Percentiles rank a stretch among this genome's conserved stretches.
phyloP scores from a whole-genome alignment of 371 early-diverging fungal species.

The Nematocida sp. region DNA sequence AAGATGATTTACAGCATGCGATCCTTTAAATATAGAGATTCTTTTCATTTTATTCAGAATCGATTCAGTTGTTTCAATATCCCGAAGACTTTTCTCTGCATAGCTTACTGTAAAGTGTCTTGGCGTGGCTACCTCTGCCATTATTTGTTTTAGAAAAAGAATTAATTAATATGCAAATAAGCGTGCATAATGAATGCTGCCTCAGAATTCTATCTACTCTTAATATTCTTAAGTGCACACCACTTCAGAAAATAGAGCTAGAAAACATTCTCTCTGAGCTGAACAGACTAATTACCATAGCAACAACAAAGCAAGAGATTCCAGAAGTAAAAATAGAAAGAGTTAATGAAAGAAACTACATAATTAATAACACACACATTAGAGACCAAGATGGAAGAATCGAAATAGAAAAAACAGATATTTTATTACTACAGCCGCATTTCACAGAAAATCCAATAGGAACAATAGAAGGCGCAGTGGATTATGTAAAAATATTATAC shows the following conservation, averaged over 20 bases:
- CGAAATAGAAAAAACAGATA: slow-evolving; percentile 17
- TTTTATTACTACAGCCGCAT: slow-evolving; percentile 13
- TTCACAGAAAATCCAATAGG: neutral
- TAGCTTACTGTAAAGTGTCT: slow-evolving; percentile 11
- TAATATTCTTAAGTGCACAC: neutral
- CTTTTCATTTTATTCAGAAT: slow-evolving; percentile 63
- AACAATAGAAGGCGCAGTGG: neutral
- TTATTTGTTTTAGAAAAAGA: slow-evolving; percentile 43
- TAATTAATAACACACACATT: slow-evolving; percentile 21
- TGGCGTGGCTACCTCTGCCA: neutral
- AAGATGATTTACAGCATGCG: slow-evolving; percentile 54
- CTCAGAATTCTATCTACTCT: slow-evolving; percentile 17
- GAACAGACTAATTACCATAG: slow-evolving; percentile 21
- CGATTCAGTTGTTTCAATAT: slow-evolving; percentile 57
- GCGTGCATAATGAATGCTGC: slow-evolving; percentile 28
- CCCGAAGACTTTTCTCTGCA: slow-evolving; percentile 51
- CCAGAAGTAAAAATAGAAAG: neutral
- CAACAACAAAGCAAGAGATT: neutral
- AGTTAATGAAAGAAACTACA: neutral
- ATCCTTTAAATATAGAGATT: slow-evolving; percentile 62
- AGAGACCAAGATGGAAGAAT: neutral
- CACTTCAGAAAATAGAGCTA: slow-evolving; percentile 20
- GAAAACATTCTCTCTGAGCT: slow-evolving; percentile 25
- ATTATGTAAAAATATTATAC: slow-evolving; percentile 19
- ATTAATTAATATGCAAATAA: slow-evolving; percentile 44